Conservation (phyloP, 176 grass and related monocot genomes). For the Oryza coarctata region DNA sequence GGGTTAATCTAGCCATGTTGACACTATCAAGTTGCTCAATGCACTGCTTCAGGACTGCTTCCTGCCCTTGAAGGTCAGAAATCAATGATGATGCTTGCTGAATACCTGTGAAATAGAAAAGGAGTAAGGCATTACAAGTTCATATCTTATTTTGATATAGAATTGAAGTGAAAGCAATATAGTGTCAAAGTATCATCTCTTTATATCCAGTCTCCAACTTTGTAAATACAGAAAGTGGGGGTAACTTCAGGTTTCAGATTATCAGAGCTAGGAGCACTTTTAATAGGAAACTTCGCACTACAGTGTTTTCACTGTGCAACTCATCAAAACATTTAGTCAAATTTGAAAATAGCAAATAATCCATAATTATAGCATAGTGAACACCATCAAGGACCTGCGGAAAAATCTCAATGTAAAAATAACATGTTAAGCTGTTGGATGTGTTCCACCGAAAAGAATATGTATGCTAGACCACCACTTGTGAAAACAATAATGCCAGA, state of each 20-base stretch:
- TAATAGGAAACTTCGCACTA: conserved; percentile 3
- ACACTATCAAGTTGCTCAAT: conserved; percentile 72
- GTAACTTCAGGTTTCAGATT: background rate
- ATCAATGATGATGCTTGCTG: conserved; percentile 58
- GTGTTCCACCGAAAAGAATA: background rate
- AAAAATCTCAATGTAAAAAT: background rate
- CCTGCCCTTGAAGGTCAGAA: conserved; percentile 60
- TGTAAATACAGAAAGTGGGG: background rate
- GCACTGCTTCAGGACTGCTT: conserved; percentile 62
- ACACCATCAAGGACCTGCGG: background rate
- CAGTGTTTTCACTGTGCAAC: background rate
- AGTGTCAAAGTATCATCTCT: background rate
- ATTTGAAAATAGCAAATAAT: background rate
- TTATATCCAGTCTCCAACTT: background rate
- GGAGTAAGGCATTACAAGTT: conserved; percentile 12
- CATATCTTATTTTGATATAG: conserved; percentile 4
- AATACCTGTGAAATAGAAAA: conserved; percentile 54
- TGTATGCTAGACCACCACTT: background rate
- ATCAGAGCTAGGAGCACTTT: background rate
- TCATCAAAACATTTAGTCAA: background rate
- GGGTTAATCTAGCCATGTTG: conserved; percentile 38
- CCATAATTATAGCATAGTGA: background rate
- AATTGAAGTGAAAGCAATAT: background rate
- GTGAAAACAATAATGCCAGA: background rate
- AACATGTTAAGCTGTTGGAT: conserved; percentile 11